These are phyloP conservation scores for Madurella mycetomatis DNA, from an alignment of 2,329 filamentous ascomycete species.

Conservation along the genomic window DNA sequence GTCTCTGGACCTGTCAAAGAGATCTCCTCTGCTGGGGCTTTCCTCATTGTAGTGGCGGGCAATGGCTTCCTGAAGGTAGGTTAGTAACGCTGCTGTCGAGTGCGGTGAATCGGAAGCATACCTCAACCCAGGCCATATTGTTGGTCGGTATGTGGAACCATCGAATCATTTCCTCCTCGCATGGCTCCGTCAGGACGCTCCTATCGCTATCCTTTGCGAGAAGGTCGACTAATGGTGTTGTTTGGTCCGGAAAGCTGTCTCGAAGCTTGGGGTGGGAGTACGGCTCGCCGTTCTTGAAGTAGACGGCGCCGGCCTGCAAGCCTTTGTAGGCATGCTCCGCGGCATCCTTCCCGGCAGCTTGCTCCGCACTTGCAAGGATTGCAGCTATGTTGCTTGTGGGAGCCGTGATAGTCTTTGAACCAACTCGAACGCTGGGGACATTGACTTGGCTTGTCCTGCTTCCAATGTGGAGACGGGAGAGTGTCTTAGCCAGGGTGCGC, in stretches of 20 bases:
- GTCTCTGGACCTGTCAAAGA: slow-evolving; percentile 3
- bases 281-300: slow-evolving; percentile 7
- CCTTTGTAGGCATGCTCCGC: slow-evolving; percentile 6
- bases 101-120: not conserved
- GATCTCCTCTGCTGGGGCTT: slow-evolving; percentile 1
- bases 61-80: slow-evolving; percentile 3
- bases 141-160: slow-evolving; percentile 14
- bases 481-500: slow-evolving; percentile 7
- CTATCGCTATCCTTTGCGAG: slow-evolving; percentile 6
- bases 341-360: not conserved
- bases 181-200: slow-evolving; percentile 5
- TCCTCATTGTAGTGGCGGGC: slow-evolving; percentile 12
- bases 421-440: not conserved
- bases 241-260: slow-evolving; percentile 11
- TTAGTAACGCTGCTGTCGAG: not conserved
- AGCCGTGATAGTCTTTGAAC: not conserved
- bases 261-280: slow-evolving; percentile 4
- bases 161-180: slow-evolving; percentile 8
- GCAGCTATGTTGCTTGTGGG: slow-evolving; percentile 1
- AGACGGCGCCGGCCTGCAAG: slow-evolving; percentile 10
- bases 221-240: slow-evolving; percentile 3
- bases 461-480: slow-evolving; percentile 9
- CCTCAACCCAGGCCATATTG: slow-evolving; percentile 12
- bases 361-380: not conserved
- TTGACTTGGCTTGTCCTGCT: slow-evolving; percentile 1